Evolutionary conservation across 2,329 filamentous ascomycete genomes (phyloP), one percentile per base, ranked within the genome.

Genomic region (Drechslerella stenobrocha): DNA sequence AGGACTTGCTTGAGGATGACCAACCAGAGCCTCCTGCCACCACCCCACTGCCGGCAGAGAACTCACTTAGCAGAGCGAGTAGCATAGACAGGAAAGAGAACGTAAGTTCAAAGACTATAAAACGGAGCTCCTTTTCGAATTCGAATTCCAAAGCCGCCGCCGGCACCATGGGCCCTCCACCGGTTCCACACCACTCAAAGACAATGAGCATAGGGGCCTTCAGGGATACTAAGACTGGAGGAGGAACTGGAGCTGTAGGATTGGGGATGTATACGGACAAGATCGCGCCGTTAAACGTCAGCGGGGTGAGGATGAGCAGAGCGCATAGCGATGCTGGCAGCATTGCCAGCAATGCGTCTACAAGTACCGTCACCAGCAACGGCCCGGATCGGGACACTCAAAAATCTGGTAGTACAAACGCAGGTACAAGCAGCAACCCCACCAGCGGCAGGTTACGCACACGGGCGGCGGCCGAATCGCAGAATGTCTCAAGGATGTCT

Each of bases 1-100:
- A 60, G 47, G 63, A 67, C 28, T 47, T 87, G 85, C 71, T 81
- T 79, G 58, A 79, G 89, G 15, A 85, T 34, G 13, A 22, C 4
- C 15, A 52, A 52, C 30, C 28, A 57, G 51, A 45, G 61, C 57
- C 24, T 35, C 55, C 26, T 15, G 9, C 20, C 37, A 61, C 30
- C 9, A 30, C 37, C 3, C 51, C 55, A 15, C 44, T 52, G 15
- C 28, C 22, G 11, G 15, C 57, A 7, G 46, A 57, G 26, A 63
- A 53, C 42, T 48, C 52, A 13, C 18, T 56, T 18, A 55, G 52
- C 22, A 59, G 63, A 34, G 50, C 45, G 15, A 56, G 52, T 20
- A 56, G 63, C 20, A 37, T 55, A 6, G 55, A 67, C 42, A 42
- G 50, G 20, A 67, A 67, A 26, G 63, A 67, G 45, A 67, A 69